phyloP scores from a whole-genome alignment of 2,329 filamentous ascomycete genomes.

The Graphiopsis chlorocephala region DNA sequence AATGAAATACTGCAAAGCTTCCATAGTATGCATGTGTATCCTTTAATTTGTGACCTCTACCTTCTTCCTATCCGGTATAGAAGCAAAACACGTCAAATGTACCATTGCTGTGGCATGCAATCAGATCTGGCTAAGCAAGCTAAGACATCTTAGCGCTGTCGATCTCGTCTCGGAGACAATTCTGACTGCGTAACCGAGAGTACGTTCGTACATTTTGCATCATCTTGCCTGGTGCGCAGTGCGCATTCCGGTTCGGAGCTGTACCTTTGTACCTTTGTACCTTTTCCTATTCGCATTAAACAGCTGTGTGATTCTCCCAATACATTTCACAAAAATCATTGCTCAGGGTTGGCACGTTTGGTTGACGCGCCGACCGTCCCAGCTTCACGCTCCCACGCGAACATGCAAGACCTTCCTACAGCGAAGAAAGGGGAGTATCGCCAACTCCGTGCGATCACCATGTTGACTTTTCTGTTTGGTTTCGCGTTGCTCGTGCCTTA shows the following conservation, averaged over 20 bases:
- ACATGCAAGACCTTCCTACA: background rate
- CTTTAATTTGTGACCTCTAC: too few relatives aligned
- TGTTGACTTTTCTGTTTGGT: background rate
- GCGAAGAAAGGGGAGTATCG: background rate
- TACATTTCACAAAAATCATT: background rate
- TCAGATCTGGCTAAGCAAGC: background rate
- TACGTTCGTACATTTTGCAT: background rate
- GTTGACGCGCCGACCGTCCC: background rate
- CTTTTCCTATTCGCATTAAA: background rate
- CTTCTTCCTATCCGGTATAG: too few relatives aligned
- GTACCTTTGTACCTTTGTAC: background rate
- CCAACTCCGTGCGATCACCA: background rate
- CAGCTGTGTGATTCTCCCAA: background rate
- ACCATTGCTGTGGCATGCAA: too few relatives aligned
- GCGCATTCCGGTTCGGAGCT: too few relatives aligned
- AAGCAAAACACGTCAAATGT: too few relatives aligned
- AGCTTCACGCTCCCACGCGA: background rate
- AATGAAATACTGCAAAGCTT: too few relatives aligned
- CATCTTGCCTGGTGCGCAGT: background rate
- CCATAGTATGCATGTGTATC: too few relatives aligned
- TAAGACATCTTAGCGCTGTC: background rate
- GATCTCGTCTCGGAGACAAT: background rate
- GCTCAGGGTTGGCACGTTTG: background rate
- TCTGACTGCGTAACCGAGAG: background rate
- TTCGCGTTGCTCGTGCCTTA: background rate